These are phyloP conservation scores for Cadophora luteo-olivacea DNA, from an alignment of 2,329 filamentous ascomycete genomes.

Conservation along the genomic window DNA sequence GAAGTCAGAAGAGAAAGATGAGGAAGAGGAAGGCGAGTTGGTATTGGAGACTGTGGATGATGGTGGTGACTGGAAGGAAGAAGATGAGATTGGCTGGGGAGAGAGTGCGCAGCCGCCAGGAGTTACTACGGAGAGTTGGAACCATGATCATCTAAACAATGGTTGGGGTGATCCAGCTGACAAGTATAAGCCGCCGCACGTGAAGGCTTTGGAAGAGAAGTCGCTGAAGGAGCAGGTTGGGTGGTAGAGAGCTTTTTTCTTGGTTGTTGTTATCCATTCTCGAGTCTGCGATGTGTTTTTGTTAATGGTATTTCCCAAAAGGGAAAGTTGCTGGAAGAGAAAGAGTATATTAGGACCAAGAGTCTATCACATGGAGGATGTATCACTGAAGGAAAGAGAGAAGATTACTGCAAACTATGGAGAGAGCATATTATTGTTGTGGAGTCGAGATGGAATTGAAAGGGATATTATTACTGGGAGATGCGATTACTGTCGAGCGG, in stretches of 20 bases:
- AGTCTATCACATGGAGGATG: neutral
- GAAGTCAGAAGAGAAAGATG: constrained; percentile 7
- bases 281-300: neutral
- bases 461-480: neutral
- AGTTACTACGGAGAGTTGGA: neutral
- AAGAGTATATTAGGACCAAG: constrained; percentile 11
- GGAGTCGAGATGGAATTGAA: neutral
- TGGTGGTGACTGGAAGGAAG: constrained; percentile 6
- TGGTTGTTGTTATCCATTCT: neutral
- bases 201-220: constrained; percentile 32
- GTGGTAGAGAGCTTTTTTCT: constrained; percentile 21
- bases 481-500: neutral
- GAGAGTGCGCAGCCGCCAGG: constrained; percentile 13
- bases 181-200: constrained; percentile 32
- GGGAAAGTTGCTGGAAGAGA: neutral
- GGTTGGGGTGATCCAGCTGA: constrained; percentile 21
- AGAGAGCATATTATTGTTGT: constrained; percentile 10
- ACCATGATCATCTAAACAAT: neutral
- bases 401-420: constrained; percentile 3
- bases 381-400: neutral
- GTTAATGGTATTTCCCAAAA: neutral
- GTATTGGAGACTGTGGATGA: constrained; percentile 21
- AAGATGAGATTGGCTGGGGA: constrained; percentile 15
- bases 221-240: constrained; percentile 21
- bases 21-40: constrained; percentile 18